These are phyloP conservation scores for Chalciporus sphaerocephalus DNA, from an alignment of 768 basidiomycete genomes.

Conservation along the genomic window DNA sequence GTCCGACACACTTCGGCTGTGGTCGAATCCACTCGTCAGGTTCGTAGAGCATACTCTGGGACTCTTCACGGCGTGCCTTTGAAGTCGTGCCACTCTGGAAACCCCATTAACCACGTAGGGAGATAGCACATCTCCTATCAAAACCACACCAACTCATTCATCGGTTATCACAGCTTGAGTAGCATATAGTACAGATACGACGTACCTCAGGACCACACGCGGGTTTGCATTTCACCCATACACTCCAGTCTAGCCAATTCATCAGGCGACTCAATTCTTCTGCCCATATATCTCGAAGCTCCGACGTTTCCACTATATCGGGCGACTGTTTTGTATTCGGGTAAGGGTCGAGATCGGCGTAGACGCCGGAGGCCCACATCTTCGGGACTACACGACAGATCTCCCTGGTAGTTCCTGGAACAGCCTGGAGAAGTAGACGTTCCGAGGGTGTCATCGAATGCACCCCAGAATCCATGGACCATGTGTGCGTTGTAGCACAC, in stretches of 20 bases:
- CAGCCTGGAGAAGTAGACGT: slow-evolving; percentile 6
- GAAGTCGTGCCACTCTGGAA: neutral
- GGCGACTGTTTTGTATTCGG: neutral
- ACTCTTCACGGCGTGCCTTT: neutral
- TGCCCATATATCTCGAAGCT: slow-evolving; percentile 10
- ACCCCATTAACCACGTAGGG: slow-evolving; percentile 19
- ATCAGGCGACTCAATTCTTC: slow-evolving; percentile 10
- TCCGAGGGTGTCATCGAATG: slow-evolving; percentile 11
- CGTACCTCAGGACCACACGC: slow-evolving; percentile 12
- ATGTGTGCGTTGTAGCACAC: slow-evolving; percentile 9
- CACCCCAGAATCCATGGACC: neutral
- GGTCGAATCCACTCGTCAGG: slow-evolving; percentile 7
- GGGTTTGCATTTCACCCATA: slow-evolving; percentile 21
- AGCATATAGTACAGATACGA: neutral
- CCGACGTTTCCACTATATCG: neutral
- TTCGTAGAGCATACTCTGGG: neutral
- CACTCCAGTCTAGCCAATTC: slow-evolving; percentile 22
- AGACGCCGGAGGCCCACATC: slow-evolving; percentile 19
- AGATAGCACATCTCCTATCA: slow-evolving; percentile 26
- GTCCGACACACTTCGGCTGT: slow-evolving; percentile 10
- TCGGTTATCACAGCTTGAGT: neutral
- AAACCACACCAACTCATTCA: too few species aligned
- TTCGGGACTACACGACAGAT: slow-evolving; percentile 18
- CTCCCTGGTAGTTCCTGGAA: slow-evolving; percentile 13
- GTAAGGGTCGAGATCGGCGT: slow-evolving; percentile 5